Evolutionary conservation across 208 protist species (phyloP), one percentile per base, ranked within the genome.

Genomic region (Wallacemonas rigidus): DNA sequence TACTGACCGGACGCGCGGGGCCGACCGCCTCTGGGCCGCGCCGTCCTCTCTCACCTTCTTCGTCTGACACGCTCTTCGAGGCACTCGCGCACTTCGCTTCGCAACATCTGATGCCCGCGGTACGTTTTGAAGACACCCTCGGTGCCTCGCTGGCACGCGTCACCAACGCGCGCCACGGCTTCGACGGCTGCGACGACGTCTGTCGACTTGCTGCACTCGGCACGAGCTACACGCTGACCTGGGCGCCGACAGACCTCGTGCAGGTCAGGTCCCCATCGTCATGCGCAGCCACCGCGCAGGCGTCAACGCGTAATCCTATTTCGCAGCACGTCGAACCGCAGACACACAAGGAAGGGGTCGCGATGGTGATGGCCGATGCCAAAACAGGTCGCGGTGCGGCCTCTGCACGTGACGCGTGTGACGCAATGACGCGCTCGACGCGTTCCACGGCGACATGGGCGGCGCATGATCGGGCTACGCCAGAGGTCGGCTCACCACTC

Each of bases 141-240:
- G 60, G 40, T 6, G 60, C 60, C 40, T n/a, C 60, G 14, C 60
- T 65, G 45, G 45, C 12, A 14, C 8, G 45, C 12, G 45, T 50
- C 45, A 6, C 6, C 45, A 1, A 50, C 8, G 45, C 8, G 1
- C 45, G 1, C 12, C 45, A 12, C 12, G 8, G 45, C 45, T 6
- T 50, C 12, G 45, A 50, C 45, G 64, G n/a, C 17, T 11, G 47
- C n/a, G 71, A 72, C n/a, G 51, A 74, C 43, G 67, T 69, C 4
- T 71, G 77, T 43, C 47, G 67, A 2, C 48, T 77, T n/a, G 56
- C 51, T 0, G 7, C 6, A 3, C 67, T 89, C 2, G 83, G 80
- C 11, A 79, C 61, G 15, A 89, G 80, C 73, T 86, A 78, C 58
- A 36, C 17, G 7, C 7, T 67, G 54, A 26, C 60, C 41, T 65